A percentile compares a stretch with the other conserved stretches of the same genome.
Evolutionary conservation across 768 basidiomycete species (phyloP).

Genomic region (Suillus bovinus): DNA sequence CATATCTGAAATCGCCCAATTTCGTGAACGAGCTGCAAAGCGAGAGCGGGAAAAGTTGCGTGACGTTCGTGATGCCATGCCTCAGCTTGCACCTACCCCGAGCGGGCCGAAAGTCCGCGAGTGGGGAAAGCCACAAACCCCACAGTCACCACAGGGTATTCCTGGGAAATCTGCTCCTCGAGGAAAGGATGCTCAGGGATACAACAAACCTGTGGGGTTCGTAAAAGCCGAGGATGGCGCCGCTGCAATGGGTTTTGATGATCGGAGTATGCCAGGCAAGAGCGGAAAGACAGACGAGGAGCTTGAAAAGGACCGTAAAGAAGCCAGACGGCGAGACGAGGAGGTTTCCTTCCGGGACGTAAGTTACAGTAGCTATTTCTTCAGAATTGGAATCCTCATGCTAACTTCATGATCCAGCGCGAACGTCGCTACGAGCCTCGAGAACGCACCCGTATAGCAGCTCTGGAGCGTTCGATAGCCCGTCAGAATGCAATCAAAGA

Average conservation of each 20-base stretch:
- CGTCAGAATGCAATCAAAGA: slow-evolving; percentile 72
- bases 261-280: slow-evolving; percentile 34
- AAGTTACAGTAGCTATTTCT: slow-evolving; percentile 32
- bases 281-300: slow-evolving; percentile 82
- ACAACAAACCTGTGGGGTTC: slow-evolving; percentile 80
- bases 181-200: slow-evolving; percentile 73
- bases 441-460: slow-evolving; percentile 78
- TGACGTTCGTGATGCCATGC: slow-evolving; percentile 65
- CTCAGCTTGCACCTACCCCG: slow-evolving; percentile 43
- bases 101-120: slow-evolving; percentile 78
- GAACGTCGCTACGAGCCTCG: slow-evolving; percentile 93
- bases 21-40: slow-evolving; percentile 92
- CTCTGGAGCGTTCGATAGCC: slow-evolving; percentile 73
- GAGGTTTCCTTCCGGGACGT: slow-evolving; percentile 88
- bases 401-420: slow-evolving; percentile 49
- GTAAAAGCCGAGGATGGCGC: slow-evolving; percentile 67
- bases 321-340: slow-evolving; percentile 72
- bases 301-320: slow-evolving; percentile 79
- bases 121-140: slow-evolving; percentile 63
- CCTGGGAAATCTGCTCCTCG: slow-evolving; percentile 46
- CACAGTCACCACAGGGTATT: slow-evolving; percentile 35
- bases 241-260: slow-evolving; percentile 34
- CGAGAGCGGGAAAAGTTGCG: slow-evolving; percentile 86
- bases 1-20: slow-evolving; percentile 94
- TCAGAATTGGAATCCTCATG: background rate